Evolutionary conservation across 208 protist species (phyloP).

Genomic region (Giardia muris): DNA sequence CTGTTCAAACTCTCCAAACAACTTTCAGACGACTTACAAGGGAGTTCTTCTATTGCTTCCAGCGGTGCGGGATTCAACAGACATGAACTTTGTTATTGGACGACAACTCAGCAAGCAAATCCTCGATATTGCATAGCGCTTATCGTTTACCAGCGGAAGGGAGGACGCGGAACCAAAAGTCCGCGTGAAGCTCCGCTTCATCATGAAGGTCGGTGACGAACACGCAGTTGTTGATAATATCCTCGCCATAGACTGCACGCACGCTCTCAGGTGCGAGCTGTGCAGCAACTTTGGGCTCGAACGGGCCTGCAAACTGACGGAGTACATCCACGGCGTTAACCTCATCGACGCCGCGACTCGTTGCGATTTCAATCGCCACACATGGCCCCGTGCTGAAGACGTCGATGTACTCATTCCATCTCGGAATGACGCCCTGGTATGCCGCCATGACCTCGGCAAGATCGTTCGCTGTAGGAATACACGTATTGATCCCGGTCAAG

Average conservation of each 20-base stretch:
- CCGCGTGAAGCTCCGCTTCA: conserved; percentile 26
- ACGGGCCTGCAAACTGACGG: neutral
- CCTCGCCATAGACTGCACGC: neutral
- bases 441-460: neutral
- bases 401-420: neutral
- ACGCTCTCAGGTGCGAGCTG: neutral
- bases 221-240: conserved; percentile 5
- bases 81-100: neutral
- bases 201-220: conserved; percentile 23
- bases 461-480: neutral
- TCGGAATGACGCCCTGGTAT: conserved; percentile 22
- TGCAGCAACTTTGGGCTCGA: conserved; percentile 23
- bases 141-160: neutral
- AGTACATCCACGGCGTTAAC: neutral
- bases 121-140: neutral
- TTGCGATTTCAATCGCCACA: conserved; percentile 3
- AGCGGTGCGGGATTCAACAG: neutral
- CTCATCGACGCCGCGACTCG: too few relatives aligned
- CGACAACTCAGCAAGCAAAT: neutral
- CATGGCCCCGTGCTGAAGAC: neutral
- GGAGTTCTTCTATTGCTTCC: neutral
- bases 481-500: conserved; percentile 1
- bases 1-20: neutral
- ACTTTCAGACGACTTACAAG: neutral
- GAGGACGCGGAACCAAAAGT: conserved; percentile 24